Conservation (phyloP, 352 stramenopile genomes). For the Albugo candida region DNA sequence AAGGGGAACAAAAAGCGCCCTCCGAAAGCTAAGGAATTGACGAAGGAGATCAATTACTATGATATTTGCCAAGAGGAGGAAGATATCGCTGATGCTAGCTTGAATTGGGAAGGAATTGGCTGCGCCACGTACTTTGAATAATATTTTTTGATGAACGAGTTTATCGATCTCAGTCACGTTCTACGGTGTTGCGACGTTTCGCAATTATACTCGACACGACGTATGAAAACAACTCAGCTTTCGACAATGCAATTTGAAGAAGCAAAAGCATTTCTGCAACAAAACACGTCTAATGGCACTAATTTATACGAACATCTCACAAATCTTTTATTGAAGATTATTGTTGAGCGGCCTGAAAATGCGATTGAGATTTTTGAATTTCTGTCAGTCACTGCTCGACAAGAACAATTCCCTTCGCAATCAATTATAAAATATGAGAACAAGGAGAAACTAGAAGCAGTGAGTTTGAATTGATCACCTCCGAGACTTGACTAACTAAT, state of each 20-base stretch:
- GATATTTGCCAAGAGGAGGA: slow-evolving; percentile 20
- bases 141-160: slow-evolving; percentile 1
- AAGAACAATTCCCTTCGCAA: slow-evolving; percentile 21
- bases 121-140: slow-evolving; percentile 37
- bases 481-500: neutral
- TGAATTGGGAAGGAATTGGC: slow-evolving; percentile 53
- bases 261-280: slow-evolving; percentile 78
- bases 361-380: slow-evolving; percentile 74
- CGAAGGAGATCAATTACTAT: slow-evolving; percentile 30
- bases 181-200: slow-evolving; percentile 6
- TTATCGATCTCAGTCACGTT: slow-evolving; percentile 2
- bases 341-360: slow-evolving; percentile 72
- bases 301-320: slow-evolving; percentile 77
- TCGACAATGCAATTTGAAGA: slow-evolving; percentile 64
- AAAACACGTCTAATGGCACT: slow-evolving; percentile 43
- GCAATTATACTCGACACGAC: neutral
- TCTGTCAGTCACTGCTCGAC: slow-evolving; percentile 68
- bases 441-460: neutral
- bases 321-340: slow-evolving; percentile 70
- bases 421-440: neutral
- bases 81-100: slow-evolving; percentile 31
- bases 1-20: slow-evolving; percentile 12
- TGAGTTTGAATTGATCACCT: neutral
- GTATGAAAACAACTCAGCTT: neutral
- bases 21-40: slow-evolving; percentile 7